Conservation (phyloP, 345 rosid species). For the Bretschneidera sinensis region DNA sequence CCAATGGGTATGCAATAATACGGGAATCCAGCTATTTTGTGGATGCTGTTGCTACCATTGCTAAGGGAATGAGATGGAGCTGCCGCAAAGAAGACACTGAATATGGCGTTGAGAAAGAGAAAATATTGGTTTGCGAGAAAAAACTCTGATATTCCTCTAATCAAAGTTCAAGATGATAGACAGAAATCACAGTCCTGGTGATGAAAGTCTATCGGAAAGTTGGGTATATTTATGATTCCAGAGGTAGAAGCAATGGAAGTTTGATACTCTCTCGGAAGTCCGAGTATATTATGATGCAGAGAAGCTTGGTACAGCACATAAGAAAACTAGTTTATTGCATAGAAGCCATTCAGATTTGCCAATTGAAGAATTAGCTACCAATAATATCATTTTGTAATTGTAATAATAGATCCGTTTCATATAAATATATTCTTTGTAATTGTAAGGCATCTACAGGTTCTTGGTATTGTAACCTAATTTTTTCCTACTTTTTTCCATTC, state of each 20-base stretch:
- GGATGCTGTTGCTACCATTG: constrained; percentile 57
- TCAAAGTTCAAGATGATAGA: constrained; percentile 37
- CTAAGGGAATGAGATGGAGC: constrained; percentile 81
- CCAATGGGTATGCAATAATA: constrained; percentile 62
- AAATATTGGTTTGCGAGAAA: constrained; percentile 81
- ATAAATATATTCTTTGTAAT: constrained; percentile 28
- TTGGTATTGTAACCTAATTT: neutral
- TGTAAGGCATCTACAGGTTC: constrained; percentile 5
- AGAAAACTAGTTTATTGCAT: constrained; percentile 6
- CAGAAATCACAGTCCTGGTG: constrained; percentile 1
- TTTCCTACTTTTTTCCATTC: neutral
- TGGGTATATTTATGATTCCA: neutral
- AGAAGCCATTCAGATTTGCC: constrained; percentile 17
- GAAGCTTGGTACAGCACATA: too few relatives aligned
- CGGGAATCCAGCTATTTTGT: constrained; percentile 75
- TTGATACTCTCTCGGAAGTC: too few relatives aligned
- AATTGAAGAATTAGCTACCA: constrained; percentile 14
- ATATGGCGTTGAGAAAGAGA: constrained; percentile 61
- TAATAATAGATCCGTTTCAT: too few relatives aligned
- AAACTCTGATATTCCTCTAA: constrained; percentile 76
- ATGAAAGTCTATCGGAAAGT: neutral
- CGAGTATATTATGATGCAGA: too few relatives aligned
- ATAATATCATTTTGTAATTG: constrained; percentile 23
- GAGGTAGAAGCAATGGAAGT: neutral
- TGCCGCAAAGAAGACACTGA: constrained; percentile 77